Evolutionary conservation across 176 grass and related monocot species (phyloP), one percentile per base, ranked within the genome.

Genomic region (Oryza glaberrima): DNA sequence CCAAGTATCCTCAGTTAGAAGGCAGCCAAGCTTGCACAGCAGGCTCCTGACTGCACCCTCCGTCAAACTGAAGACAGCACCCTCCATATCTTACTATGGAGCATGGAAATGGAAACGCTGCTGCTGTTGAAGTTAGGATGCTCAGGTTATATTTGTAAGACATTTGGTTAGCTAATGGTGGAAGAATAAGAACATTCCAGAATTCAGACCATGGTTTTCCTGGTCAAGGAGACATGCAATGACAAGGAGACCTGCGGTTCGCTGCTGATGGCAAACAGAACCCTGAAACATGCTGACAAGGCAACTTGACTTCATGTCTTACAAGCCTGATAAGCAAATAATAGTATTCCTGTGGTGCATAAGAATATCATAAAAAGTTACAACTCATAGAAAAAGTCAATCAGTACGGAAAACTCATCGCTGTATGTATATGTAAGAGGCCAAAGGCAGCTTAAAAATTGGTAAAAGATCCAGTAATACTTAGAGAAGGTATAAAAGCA

Each of bases 1-100:
- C 77, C 77, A 81, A 51, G 30, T 45, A 36, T 80, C 70, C n/a
- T 68, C 77, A 32, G 77, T 38, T 9, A 86, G 70, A 73, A 86
- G 77, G 70, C 46, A 67, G 17, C 77, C 61, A 38, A 86, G 69
- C 47, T 86, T 86, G 69, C 77, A 80, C 11, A 75, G 35, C 30
- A 81, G 60, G 49, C 30, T 80, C 47, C 61, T 66, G 14, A 87
- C 79, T 4, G 72, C 79, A 12, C 72, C 79, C 72, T 82, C 65
- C n/a, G 71, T 81, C 72, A 87, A 61, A 75, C 71, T 69, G 63
- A 81, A 76, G 78, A 87, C 56, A 23, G 25, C 48, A 0, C 70
- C 63, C 73, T 73, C 85, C 85, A 87, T 75, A 11, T 75, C 70
- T 43, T 76, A 19, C 14, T 30, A 23, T 63, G 47, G 38, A 63